Evolutionary conservation across 176 grass and related monocot species (phyloP), one percentile per base, ranked within the genome.

Genomic region (Pharus latifolius): DNA sequence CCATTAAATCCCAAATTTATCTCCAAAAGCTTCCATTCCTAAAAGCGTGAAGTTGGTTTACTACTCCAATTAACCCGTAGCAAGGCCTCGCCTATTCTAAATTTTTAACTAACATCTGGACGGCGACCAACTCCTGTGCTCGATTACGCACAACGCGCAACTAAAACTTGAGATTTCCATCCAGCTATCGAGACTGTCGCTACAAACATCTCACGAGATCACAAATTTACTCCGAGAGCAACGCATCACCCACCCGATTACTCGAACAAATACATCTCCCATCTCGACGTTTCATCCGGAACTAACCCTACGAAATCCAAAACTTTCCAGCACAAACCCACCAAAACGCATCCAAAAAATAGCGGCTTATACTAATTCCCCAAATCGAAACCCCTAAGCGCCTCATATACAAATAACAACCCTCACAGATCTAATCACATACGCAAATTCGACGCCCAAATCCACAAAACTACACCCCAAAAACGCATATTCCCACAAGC

Each of bases 391-490:
- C 5, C 48, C 0, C 16, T 1, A 18, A 20, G 49, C 20, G 7
- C 17, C 29, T 10, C 76, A 69, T 63, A 80, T 75, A 47, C 63
- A 64, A 22, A 56, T 19, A 56, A 56, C 1, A 47, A 0, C 18
- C 19, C 59, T 16, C n/a, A 23, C 60, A 65, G 60, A 74, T 81
- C 69, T 47, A 66, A 57, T 49, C 16, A 22, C 22, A 7, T n/a
- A 34, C 5, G 40, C 3, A 30, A 80, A 67, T 47, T 48, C 38
- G 26, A 40, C 34, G 30, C 3, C 47, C 29, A 69, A 41, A 23
- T 16, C 26, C 15, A 1, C 60, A 1, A 28, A 18, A 13, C 16
- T 9, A n/a, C 6, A 47, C 20, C 29, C 45, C 27, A 5, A 12
- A 10, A 29, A 28, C 17, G 17, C 45, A 1, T 35, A 14, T 20